Base-by-base conservation (phyloP, 345 rosid species). In the Euphorbia lathyris region DNA sequence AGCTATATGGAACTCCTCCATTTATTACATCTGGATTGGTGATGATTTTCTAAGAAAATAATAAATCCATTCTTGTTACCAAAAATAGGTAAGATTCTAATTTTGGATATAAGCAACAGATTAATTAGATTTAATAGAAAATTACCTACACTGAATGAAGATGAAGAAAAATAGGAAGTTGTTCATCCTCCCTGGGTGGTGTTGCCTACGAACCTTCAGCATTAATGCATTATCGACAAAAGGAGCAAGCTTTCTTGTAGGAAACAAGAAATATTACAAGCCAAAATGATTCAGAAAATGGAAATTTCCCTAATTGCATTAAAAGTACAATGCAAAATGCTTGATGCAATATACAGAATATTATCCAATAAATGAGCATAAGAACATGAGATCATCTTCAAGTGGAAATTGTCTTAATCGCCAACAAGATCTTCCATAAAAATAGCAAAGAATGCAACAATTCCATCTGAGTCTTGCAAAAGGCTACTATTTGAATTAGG, bases 401-500 rank as follows among this genome's bases (percentile, higher is more conserved):
- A 45, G 17, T 10, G 16, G 19, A 34, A 45, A 45, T 45, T 45
- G 25, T 1, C 10, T 20, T 19, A 51, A 51, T 51, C 9, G 23
- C 1, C 56, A 1, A 19, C 20, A 70, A 61, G 43, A 36, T 67
- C 30, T 63, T 67, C 66, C 23, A n/a, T 9, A 62, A 19, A 69
- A 69, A 76, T 65, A 58, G 67, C 67, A 75, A 25, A 45, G 58
- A 76, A 67, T 59, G 66, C 57, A 1, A 7, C 20, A 9, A 22
- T 55, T 55, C 29, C 26, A 55, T 69, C 25, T 57, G 29, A 56
- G 32, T 68, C 83, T 29, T 66, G 53, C 51, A 23, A 4, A 59
- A 56, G n/a, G 65, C 70, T 83, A 80, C 69, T 58, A 19, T 11
- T 65, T 65, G 19, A 61, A 53, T 20, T 80, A 85, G 10, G 67